Evolutionary conservation across 441 rosid genomes (phyloP), one percentile per base, ranked within the genome.

Genomic region (California macrophylla): DNA sequence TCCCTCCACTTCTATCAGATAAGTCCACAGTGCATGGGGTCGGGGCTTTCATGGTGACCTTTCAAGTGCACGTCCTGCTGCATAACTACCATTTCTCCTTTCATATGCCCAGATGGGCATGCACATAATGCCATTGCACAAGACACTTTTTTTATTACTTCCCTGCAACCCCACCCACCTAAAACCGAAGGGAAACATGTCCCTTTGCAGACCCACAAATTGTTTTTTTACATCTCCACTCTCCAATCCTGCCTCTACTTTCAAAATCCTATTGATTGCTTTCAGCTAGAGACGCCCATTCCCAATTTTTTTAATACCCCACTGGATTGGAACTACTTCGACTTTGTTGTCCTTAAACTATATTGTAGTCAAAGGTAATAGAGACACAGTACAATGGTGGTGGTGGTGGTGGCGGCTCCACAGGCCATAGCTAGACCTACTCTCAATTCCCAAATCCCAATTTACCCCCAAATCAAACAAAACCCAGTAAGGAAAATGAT

Each of bases 1-100:
- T 74, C 68, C 66, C 68, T 71, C 69, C 83, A 67, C 70, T 76
- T 54, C 38, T 5, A 72, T 68, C 64, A 61, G 70, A 45, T 75
- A 76, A 74, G 7, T 52, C 60, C 25, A 52, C 25, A 52, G 60
- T 77, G 77, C 83, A 42, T 42, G 50, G 50, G 50, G 50, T 42
- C 50, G 16, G 50, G 3, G n/a, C 50, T n/a, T 72, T 56, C 36
- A 32, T 20, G 58, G 64, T 77, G 75, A 76, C 75, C 80, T 69
- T 71, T 75, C 61, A 38, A 18, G 65, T 79, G 71, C 79, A 61
- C 66, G 47, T 71, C 71, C 69, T 30, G 34, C 13, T 10, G 12
- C 45, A 30, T 30, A 30, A 30, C 34, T 30, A 30, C 34, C 5
- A 3, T 9, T 40, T 12, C 60, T 1, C 23, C 60, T 52, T 18